A percentile compares a stretch with the other conserved stretches of the same genome.
These are phyloP conservation scores for Blepharisma japonicum DNA, from an alignment of 73 alveolate species.

Conservation along the genomic window DNA sequence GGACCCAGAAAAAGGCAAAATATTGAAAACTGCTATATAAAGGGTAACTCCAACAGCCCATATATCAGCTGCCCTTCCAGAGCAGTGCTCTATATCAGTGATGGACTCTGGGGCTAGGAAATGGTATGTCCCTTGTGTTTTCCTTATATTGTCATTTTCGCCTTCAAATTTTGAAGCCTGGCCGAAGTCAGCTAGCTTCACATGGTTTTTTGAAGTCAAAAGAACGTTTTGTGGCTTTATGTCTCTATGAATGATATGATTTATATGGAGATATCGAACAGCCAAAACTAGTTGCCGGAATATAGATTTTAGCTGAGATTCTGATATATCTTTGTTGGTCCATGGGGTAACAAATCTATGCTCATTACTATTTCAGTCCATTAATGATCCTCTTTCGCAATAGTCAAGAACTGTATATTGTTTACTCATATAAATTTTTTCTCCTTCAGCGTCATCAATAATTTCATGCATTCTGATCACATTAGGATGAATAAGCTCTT, in stretches of 20 bases:
- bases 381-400: conserved; percentile 57
- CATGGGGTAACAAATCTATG: conserved; percentile 23
- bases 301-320: conserved; percentile 24
- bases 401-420: conserved; percentile 70
- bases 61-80: conserved; percentile 39
- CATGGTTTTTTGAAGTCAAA: conserved; percentile 53
- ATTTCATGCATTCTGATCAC: conserved; percentile 78
- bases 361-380: conserved; percentile 39
- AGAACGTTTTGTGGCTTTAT: conserved; percentile 89
- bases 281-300: conserved; percentile 40
- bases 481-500: conserved; percentile 81
- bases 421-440: conserved; percentile 46
- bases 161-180: neutral
- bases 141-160: neutral
- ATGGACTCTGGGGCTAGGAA: conserved; percentile 52
- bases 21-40: conserved; percentile 34
- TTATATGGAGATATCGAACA: conserved; percentile 44
- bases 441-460: conserved; percentile 89
- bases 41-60: conserved; percentile 61
- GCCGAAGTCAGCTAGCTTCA: conserved; percentile 94
- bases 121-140: conserved; percentile 54
- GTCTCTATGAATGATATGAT: conserved; percentile 50
- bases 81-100: conserved; percentile 13
- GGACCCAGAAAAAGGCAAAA: conserved; percentile 32
- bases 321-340: conserved; percentile 1